Evolutionary conservation across 2,329 filamentous ascomycete genomes (phyloP), one percentile per base, ranked within the genome.

Genomic region (Hymenoscyphus repandus): DNA sequence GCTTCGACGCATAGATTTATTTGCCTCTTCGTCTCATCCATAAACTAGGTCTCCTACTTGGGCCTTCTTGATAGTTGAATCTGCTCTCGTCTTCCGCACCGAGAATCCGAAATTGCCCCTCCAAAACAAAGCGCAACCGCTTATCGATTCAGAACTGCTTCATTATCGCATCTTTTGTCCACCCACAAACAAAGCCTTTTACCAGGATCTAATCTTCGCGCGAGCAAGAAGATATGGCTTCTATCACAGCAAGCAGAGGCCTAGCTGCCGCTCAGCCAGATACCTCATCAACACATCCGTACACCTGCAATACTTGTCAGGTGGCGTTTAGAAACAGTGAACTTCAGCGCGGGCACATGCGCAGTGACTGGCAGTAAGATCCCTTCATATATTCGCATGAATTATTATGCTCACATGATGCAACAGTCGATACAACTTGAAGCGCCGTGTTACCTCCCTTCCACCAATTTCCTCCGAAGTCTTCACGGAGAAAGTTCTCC

Each of bases 261-360:
- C 58, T 59, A 48, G 63, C 59, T 47, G 45, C 55, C 20, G 49
- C 52, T 15, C 44, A 54, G 22, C 27, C 59, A 53, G 64, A 66
- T 47, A 59, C 72, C 17, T 66, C 68, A 17, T 67, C 79, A 31
- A 77, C 85, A 22, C 90, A 96, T 68, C 92, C 93, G 1, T 99
- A 92, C 73, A 97, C 92, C 50, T 99, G 93, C 82, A 99, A 97
- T 71, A 93, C 91, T 52, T 99, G 93, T 68, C 90, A 96, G 69
- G 91, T 99, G 62, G 93, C 92, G 47, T 99, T 97, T 72, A 86
- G 92, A 59, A 90, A 89, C 66, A 90, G 88, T 68, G 92, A 97
- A 67, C 78, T 95, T 50, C 93, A 99, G 73, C 85, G 93, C 68
- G 85, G 82, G 34, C 93, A 99, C 68, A 99, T 99, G 93, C 90